Evolutionary conservation across 2,329 filamentous ascomycete species (phyloP).

Genomic region (Plectosphaerella plurivora): DNA sequence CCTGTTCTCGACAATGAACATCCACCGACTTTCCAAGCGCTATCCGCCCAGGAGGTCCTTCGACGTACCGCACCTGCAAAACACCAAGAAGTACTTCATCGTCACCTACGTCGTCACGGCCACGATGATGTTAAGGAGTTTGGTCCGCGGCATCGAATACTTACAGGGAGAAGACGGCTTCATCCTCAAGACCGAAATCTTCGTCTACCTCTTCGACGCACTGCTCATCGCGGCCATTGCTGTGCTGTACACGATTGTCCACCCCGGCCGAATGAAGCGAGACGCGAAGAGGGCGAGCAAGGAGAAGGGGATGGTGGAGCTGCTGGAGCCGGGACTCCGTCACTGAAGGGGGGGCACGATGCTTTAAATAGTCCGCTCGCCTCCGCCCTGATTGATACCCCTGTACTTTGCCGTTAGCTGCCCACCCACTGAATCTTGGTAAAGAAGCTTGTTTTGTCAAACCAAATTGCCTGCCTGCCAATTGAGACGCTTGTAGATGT

Average conservation of each 20-base stretch:
- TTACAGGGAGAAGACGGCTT: slow-evolving; percentile 20
- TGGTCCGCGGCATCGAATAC: slow-evolving; percentile 14
- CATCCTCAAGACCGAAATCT: slow-evolving; percentile 33
- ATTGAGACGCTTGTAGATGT: too few species aligned
- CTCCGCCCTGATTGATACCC: too few species aligned
- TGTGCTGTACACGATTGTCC: slow-evolving; percentile 13
- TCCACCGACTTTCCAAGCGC: not conserved
- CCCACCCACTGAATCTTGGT: too few species aligned
- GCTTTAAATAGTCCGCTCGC: too few species aligned
- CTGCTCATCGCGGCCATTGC: slow-evolving; percentile 34
- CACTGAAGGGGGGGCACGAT: too few species aligned
- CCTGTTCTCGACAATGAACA: slow-evolving; percentile 6
- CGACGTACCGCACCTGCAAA: too few species aligned
- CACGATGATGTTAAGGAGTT: slow-evolving; percentile 12
- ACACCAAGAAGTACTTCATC: slow-evolving; percentile 6
- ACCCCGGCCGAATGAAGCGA: slow-evolving; percentile 10
- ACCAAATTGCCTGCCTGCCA: too few species aligned
- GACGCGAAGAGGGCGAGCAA: slow-evolving; percentile 1
- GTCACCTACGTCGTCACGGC: slow-evolving; percentile 10
- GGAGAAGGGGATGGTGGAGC: not conserved
- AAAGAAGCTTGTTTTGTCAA: too few species aligned
- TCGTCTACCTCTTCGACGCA: slow-evolving; percentile 38
- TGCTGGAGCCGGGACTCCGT: not conserved
- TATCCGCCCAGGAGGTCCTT: not conserved
- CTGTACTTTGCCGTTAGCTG: too few species aligned